These are phyloP conservation scores for Acidomyces sp. DNA, from an alignment of 495 filamentous ascomycete species.

Conservation along the genomic window DNA sequence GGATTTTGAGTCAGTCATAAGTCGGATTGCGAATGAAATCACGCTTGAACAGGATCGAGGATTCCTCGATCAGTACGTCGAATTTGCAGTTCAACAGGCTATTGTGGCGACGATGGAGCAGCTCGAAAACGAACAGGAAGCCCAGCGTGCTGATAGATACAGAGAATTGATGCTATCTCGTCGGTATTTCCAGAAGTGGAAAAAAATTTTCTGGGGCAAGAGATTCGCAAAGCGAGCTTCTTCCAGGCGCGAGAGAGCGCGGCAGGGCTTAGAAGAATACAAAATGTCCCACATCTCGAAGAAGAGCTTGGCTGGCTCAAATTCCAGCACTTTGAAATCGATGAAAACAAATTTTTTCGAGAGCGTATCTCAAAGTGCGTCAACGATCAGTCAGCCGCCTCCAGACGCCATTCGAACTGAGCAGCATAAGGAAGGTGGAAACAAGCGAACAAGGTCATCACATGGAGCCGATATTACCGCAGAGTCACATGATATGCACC, in stretches of 20 bases:
- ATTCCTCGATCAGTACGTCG: constrained; percentile 20
- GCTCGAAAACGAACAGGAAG: constrained; percentile 6
- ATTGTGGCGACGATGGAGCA: constrained; percentile 9
- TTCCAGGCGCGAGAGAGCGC: constrained; percentile 10
- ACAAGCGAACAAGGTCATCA: constrained; percentile 12
- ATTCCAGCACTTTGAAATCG: not conserved
- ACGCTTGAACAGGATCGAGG: constrained; percentile 9
- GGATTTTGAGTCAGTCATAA: constrained; percentile 2
- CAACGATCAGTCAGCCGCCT: too few relatives aligned
- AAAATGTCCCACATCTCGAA: not conserved
- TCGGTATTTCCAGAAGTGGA: constrained; percentile 19
- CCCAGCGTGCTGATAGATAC: constrained; percentile 14
- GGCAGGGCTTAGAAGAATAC: constrained; percentile 9
- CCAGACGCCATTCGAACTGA: too few relatives aligned
- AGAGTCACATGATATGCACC: not conserved
- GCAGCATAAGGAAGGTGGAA: constrained; percentile 2
- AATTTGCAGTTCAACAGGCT: constrained; percentile 8
- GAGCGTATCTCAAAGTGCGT: too few relatives aligned
- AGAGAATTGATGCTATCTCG: not conserved
- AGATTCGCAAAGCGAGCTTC: constrained; percentile 10
- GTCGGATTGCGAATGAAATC: constrained; percentile 13
- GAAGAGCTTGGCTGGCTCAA: not conserved
- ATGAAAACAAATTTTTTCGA: not conserved
- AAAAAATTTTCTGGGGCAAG: constrained; percentile 13
- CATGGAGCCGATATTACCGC: constrained; percentile 1